Evolutionary conservation across 2,329 filamentous ascomycete genomes (phyloP).

Genomic region (Aspergillus tamarii): DNA sequence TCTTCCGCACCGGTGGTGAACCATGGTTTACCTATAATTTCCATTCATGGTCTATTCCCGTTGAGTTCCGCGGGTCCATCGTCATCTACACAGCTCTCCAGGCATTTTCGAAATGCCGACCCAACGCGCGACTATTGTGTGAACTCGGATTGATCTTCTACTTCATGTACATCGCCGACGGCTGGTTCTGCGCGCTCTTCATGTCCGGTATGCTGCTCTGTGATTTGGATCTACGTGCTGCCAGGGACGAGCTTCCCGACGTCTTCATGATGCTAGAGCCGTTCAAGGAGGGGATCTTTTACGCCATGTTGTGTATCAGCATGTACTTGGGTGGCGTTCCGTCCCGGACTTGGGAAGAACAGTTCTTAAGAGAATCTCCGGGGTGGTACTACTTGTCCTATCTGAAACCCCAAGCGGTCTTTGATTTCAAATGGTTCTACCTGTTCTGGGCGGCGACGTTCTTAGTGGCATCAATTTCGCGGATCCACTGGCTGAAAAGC

Average conservation of each 20-base stretch:
- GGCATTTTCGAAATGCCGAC: slow-evolving; percentile 60
- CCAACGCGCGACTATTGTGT: slow-evolving; percentile 59
- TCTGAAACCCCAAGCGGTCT: slow-evolving; percentile 68
- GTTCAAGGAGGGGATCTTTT: slow-evolving; percentile 57
- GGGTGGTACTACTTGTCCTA: slow-evolving; percentile 65
- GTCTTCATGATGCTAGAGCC: slow-evolving; percentile 52
- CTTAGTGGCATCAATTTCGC: slow-evolving; percentile 59
- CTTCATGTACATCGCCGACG: slow-evolving; percentile 70
- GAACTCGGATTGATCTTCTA: slow-evolving; percentile 61
- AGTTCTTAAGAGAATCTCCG: slow-evolving; percentile 55
- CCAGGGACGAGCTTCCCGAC: slow-evolving; percentile 54
- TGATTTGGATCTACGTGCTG: slow-evolving; percentile 62
- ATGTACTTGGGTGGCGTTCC: slow-evolving; percentile 66
- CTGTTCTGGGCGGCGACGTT: slow-evolving; percentile 64
- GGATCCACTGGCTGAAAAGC: slow-evolving; percentile 59
- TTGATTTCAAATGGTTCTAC: slow-evolving; percentile 70
- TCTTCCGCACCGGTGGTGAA: slow-evolving; percentile 62
- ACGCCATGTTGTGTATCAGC: slow-evolving; percentile 55
- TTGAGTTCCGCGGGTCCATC: slow-evolving; percentile 67
- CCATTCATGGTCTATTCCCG: slow-evolving; percentile 66
- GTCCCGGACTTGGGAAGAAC: slow-evolving; percentile 52
- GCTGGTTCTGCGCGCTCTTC: slow-evolving; percentile 65
- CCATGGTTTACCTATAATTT: slow-evolving; percentile 63
- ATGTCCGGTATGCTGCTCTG: slow-evolving; percentile 63
- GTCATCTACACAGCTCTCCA: slow-evolving; percentile 62